Percentiles rank a stretch among this genome's conserved stretches.
phyloP scores from a whole-genome alignment of 495 filamentous ascomycete genomes.

The Xylaria palmicola region DNA sequence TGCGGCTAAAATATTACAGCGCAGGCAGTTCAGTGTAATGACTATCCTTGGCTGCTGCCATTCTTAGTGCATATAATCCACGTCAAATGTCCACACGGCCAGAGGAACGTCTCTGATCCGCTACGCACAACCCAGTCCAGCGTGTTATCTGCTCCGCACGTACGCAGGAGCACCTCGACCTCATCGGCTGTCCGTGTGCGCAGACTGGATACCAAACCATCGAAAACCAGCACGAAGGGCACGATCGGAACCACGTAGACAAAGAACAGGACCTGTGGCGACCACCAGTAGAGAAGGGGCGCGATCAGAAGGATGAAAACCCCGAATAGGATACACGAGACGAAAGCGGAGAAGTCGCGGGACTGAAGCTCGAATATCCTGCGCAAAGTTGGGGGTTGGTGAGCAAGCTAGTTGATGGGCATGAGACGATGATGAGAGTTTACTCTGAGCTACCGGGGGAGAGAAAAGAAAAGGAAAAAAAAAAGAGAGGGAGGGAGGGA shows the following conservation, averaged over 20 bases:
- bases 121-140: constrained; percentile 54
- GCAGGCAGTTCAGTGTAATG: background rate
- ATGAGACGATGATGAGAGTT: background rate
- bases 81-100: constrained; percentile 47
- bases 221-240: constrained; percentile 62
- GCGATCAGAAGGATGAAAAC: constrained; percentile 54
- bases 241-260: constrained; percentile 64
- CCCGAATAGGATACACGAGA: constrained; percentile 56
- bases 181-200: constrained; percentile 65
- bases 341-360: constrained; percentile 50
- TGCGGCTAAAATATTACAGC: background rate
- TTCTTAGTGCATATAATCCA: constrained; percentile 51
- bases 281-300: constrained; percentile 53
- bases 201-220: constrained; percentile 64
- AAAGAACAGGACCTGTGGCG: constrained; percentile 58
- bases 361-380: constrained; percentile 75
- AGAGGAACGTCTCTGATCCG: constrained; percentile 50
- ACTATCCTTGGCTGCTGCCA: background rate
- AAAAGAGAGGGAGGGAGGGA: too few relatives aligned
- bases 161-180: constrained; percentile 55
- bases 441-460: constrained; percentile 6
- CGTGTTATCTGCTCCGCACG: constrained; percentile 44
- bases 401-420: background rate
- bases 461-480: too few relatives aligned
- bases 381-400: background rate